Base-by-base conservation (phyloP, 768 basidiomycete genomes). In the Kwoniella mangroviensis region DNA sequence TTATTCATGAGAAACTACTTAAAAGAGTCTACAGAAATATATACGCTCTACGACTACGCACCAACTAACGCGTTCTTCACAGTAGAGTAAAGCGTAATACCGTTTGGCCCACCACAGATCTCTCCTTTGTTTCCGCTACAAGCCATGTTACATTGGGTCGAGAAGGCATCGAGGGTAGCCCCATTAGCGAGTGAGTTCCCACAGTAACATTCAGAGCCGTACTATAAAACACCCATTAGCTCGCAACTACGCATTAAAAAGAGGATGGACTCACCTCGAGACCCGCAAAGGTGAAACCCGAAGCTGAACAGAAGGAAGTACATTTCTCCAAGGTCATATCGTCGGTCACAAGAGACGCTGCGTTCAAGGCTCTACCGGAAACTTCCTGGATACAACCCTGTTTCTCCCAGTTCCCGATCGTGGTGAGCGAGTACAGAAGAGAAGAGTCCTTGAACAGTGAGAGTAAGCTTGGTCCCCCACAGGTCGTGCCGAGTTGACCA, bases 181-280 rank as follows among this genome's bases (percentile, higher is more conserved):
- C 77, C 76, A 69, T 72, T 71, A 17, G 66, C 63, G 24, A 82
- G 66, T 10, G 65, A 51, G 60, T 72, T 71, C 24, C 78, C 81
- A 57, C 78, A 80, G 72, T 76, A 82, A 61, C 81, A 81, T 65
- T 81, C 70, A 24, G 68, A 34, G 45, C 67, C 61, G 67, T 78
- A 82, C 67, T 61, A 57, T 62, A 7, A 45, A 17, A 34, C 41
- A 49, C 9, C 43, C 24, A 54, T 60, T 34, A n/a, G 72, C 56
- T 22, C 63, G 28, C 26, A 63, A 22, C 55, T 63, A 41, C 66
- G 42, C 71, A 21, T 41, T 26, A 60, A 70, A 76, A 6, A 68
- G 19, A 75, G 75, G 72, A 57, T 60, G 53, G 26, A 66, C 64
- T 64, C 73, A 65, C 41, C 64, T 78, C 76, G 24, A 78, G 40